Evolutionary conservation across 2,329 filamentous ascomycete genomes (phyloP).

Genomic region (Fusarium compactum): DNA sequence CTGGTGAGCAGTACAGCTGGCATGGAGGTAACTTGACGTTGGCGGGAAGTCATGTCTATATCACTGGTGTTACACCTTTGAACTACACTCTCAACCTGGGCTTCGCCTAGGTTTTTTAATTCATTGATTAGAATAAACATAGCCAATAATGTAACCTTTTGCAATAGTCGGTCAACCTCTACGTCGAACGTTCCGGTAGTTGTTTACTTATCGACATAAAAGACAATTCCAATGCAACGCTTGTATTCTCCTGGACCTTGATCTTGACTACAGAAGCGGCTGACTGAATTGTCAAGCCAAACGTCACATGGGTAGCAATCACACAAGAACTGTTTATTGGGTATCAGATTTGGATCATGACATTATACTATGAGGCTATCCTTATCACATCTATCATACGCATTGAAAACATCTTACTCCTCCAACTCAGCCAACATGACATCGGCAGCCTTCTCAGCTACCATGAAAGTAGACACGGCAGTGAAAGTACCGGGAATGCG

Average conservation of each 20-base stretch:
- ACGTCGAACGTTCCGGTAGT: too few species aligned
- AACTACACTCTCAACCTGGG: constrained; percentile 26
- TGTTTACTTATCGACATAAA: too few species aligned
- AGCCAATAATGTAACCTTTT: not conserved
- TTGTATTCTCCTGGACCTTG: not conserved
- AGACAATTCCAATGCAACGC: not conserved
- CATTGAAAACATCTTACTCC: not conserved
- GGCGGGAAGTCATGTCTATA: constrained; percentile 12
- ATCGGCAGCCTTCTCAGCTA: constrained; percentile 52
- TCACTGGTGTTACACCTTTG: constrained; percentile 14
- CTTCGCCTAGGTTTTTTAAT: not conserved
- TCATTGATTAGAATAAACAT: not conserved
- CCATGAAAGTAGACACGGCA: constrained; percentile 50
- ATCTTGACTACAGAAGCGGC: not conserved
- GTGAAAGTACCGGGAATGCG: constrained; percentile 52
- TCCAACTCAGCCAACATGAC: constrained; percentile 43
- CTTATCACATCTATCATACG: constrained; percentile 4
- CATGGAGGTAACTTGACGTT: constrained; percentile 15
- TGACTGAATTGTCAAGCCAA: too few species aligned
- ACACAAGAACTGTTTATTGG: too few species aligned
- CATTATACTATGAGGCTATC: constrained; percentile 5
- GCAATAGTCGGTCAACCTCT: not conserved
- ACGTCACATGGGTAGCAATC: too few species aligned
- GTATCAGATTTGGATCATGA: constrained; percentile 5
- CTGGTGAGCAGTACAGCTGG: constrained; percentile 26